These are phyloP conservation scores for Setaria italica DNA, from an alignment of 202 grass and related monocot genomes.

Conservation along the genomic window DNA sequence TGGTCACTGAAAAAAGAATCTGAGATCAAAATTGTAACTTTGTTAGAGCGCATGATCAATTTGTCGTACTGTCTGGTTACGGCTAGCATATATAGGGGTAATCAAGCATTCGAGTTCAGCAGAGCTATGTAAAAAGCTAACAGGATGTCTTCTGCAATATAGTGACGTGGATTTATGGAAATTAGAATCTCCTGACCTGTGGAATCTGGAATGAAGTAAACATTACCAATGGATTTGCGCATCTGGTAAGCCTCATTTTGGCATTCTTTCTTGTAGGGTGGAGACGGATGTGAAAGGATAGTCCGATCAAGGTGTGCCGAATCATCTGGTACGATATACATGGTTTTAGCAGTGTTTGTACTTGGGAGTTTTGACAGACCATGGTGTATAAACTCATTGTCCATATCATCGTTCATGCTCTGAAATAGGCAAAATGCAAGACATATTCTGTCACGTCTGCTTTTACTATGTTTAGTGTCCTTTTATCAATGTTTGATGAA, in stretches of 20 bases:
- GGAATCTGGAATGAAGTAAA: conserved; percentile 18
- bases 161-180: background rate
- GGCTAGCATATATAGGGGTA: background rate
- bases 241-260: conserved; percentile 15
- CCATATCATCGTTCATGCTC: background rate
- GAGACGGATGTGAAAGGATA: conserved; percentile 38
- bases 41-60: conserved; percentile 16
- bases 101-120: background rate
- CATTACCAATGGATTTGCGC: background rate
- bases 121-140: background rate
- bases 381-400: conserved; percentile 16
- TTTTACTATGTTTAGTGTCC: background rate
- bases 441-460: background rate
- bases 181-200: background rate
- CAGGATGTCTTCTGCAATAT: background rate
- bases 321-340: conserved; percentile 67
- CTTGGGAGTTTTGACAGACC: background rate
- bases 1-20: conserved; percentile 16
- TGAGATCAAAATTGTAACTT: conserved; percentile 23
- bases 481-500: conserved; percentile 17
- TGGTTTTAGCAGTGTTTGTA: conserved; percentile 24
- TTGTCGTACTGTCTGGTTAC: background rate
- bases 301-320: conserved; percentile 51
- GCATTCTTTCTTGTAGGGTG: conserved; percentile 57
- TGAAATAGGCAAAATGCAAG: background rate